Evolutionary conservation across 768 basidiomycete species (phyloP), one percentile per base, ranked within the genome.

Genomic region (Leccinum fibrillosum): DNA sequence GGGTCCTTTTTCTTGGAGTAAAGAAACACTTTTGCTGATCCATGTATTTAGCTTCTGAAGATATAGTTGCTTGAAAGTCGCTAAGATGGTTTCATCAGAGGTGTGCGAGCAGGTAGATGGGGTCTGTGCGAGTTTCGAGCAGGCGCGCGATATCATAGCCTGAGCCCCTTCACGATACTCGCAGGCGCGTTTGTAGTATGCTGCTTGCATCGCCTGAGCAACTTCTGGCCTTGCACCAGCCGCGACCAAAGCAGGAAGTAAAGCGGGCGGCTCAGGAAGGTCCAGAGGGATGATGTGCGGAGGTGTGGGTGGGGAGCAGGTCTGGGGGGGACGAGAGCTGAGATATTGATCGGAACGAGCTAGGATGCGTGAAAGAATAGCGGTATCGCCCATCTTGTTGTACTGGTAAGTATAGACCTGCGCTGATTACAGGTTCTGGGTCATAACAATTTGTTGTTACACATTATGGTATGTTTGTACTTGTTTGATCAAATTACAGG

Each of bases 51-150:
- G 49, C 21, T 50, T 54, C 48, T n/a, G n/a, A n/a, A n/a, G 26
- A 49, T 58, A 58, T 25, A 21, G 23, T 19, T 58, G 48, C 19
- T 58, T 54, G 57, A 54, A 54, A 30, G 52, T 39, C 11, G 57
- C 37, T 7, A 58, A 15, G 2, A 58, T 50, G 8, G 52, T 25
- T 54, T 51, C 58, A 12, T 59, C 42, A 7, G 13, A 28, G 32
- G 32, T 49, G n/a, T 26, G 30, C 17, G 53, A 26, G n/a, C 32
- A 17, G 7, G 48, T 34, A 42, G 58, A 50, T 23, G 58, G 37
- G 23, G 26, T 26, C 42, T 54, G 58, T 6, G 39, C 53, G n/a
- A 59, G 35, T 34, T 44, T 58, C 4, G 37, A 54, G 30, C 10
- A 58, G 34, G 53, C 35, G 39, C 28, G 52, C 5, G 53, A 54